Base-by-base conservation (phyloP, 805 yeast species). In the Wickerhamomyces sydowiorum region DNA sequence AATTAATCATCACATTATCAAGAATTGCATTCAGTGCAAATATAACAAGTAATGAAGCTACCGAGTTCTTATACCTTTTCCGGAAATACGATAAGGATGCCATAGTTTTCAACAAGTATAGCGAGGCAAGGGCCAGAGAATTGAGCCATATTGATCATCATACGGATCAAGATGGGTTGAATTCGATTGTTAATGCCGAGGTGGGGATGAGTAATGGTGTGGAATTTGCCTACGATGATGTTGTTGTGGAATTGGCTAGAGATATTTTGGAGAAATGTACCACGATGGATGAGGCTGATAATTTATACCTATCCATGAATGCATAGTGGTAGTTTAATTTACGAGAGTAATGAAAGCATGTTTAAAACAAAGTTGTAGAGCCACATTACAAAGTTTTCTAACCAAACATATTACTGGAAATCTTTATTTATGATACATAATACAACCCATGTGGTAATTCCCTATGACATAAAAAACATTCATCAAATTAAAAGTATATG, bases 231-330 rank as follows among this genome's bases (percentile, higher is more conserved):
- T 82, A 80, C 53, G 80, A 76, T 42, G 75, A 69, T 43, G 80
- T 76, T 43, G 76, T 79, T 3, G 76, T 83, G 30, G 87, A 81
- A 47, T 64, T 82, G 54, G 82, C 95, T 0, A 68, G 87, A 47
- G 86, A 81, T 47, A 73, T 87, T 17, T 64, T 88, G 41, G 87
- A 81, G 44, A 70, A 73, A 22, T 78, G 80, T 45, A 74, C 80
- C 10, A 82, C 87, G 4, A 80, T 81, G 53, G 89, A 84, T 48
- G 95, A 86, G 51, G 87, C 88, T 1, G 95, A 88, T 59, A 76
- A 78, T 40, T 64, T 87, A 47, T 86, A 78, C 57, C 64, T 74
- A 44, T 78, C 86, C 44, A 82, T 86, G 78, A 46, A 43, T 37
- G 25, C 31, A 9, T 19, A 12, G 7, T 28, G 30, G 30, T 7